Evolutionary conservation across 2,329 filamentous ascomycete species (phyloP).

Genomic region (Apiospora hydei): DNA sequence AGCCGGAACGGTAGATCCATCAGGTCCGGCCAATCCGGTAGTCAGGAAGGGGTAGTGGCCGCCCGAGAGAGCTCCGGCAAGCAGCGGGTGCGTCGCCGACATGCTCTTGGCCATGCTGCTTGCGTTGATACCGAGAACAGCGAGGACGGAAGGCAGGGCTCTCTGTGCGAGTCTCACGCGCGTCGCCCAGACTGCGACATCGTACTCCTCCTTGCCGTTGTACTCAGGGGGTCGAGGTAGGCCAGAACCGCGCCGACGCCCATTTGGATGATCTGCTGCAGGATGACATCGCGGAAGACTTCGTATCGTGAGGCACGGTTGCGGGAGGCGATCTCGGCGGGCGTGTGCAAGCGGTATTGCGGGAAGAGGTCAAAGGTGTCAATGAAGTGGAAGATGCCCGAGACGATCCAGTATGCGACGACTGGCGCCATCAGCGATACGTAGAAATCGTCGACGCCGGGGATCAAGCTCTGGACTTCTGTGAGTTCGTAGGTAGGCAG

Average conservation of each 20-base stretch:
- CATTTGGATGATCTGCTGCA: constrained; percentile 92
- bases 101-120: constrained; percentile 77
- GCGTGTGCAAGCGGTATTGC: constrained; percentile 92
- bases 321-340: constrained; percentile 85
- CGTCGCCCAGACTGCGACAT: constrained; percentile 89
- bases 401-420: constrained; percentile 87
- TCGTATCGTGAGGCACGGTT: constrained; percentile 88
- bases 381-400: constrained; percentile 85
- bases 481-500: constrained; percentile 82
- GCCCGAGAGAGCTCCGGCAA: constrained; percentile 79
- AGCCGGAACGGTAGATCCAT: constrained; percentile 64
- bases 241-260: constrained; percentile 72
- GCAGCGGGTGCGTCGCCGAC: constrained; percentile 71
- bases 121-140: constrained; percentile 78
- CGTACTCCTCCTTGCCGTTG: constrained; percentile 81
- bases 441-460: constrained; percentile 82
- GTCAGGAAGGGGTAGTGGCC: constrained; percentile 80
- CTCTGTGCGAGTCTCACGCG: constrained; percentile 81
- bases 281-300: constrained; percentile 86
- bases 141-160: constrained; percentile 75
- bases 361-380: constrained; percentile 87
- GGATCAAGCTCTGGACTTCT: constrained; percentile 74
- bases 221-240: constrained; percentile 77
- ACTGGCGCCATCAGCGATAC: constrained; percentile 79
- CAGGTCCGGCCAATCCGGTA: constrained; percentile 61